These are phyloP conservation scores for Epithemia pelagica DNA, from an alignment of 108 stramenopile genomes.

Conservation along the genomic window DNA sequence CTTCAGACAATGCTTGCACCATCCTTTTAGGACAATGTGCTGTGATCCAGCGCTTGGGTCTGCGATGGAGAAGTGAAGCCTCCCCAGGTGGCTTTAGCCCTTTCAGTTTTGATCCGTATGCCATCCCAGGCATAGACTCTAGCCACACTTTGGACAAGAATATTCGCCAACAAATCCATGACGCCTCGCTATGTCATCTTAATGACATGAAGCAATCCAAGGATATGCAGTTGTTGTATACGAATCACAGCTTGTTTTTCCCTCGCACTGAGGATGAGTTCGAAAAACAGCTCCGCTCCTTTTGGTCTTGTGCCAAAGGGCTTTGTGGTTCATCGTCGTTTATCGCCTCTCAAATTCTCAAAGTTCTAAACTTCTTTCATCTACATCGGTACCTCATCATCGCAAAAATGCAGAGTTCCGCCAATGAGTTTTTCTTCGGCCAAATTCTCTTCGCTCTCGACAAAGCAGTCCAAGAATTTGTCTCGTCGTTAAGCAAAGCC, in stretches of 20 bases:
- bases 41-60: not conserved
- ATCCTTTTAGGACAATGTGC: not conserved
- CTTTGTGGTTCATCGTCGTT: not conserved
- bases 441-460: not conserved
- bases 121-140: not conserved
- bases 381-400: not conserved
- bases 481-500: not conserved
- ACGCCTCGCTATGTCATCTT: not conserved
- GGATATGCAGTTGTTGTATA: not conserved
- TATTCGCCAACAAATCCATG: not conserved
- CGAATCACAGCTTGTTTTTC: not conserved
- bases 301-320: not conserved
- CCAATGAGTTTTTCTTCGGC: not conserved
- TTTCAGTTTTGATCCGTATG: not conserved
- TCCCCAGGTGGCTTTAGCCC: not conserved
- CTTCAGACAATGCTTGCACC: not conserved
- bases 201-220: not conserved
- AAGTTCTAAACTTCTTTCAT: not conserved
- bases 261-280: not conserved
- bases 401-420: not conserved
- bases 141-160: not conserved
- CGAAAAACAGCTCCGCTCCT: not conserved
- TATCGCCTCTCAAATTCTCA: not conserved
- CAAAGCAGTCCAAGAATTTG: not conserved
- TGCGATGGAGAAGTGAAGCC: not conserved